Percentiles rank a stretch among this genome's conserved stretches.
Conservation (phyloP, 2,329 filamentous ascomycete genomes). For the Fusarium tjaetaba region DNA sequence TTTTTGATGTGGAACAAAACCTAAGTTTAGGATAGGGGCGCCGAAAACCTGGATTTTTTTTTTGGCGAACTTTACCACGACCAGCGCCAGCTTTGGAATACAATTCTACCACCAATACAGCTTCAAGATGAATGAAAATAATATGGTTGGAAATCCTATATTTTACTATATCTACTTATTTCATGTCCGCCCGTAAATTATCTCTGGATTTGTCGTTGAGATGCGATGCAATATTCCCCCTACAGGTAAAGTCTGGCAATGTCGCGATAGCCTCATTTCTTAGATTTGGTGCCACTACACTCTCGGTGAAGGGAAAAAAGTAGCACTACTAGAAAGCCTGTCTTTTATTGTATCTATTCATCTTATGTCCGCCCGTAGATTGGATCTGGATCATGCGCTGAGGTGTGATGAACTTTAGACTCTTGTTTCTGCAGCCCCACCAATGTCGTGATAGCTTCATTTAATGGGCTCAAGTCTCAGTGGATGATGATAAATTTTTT, state of each 20-base stretch:
- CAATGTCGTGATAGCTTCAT: background rate
- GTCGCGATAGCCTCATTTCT: too few species aligned
- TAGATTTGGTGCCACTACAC: too few species aligned
- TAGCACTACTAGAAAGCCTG: too few species aligned
- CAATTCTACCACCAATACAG: accelerated
- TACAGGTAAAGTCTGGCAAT: too few species aligned
- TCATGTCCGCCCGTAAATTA: too few species aligned
- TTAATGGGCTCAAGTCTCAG: background rate
- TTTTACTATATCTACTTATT: too few species aligned
- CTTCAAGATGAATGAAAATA: accelerated
- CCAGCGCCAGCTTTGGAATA: background rate
- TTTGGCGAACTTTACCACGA: accelerated
- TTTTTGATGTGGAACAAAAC: background rate
- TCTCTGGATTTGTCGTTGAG: too few species aligned
- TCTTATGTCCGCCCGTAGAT: background rate
- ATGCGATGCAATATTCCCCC: too few species aligned
- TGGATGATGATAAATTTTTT: background rate
- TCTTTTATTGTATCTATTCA: too few species aligned
- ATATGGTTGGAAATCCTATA: too few species aligned
- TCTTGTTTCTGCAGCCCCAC: background rate
- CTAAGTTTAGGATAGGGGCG: background rate
- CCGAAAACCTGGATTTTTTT: background rate
- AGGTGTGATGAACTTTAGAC: accelerated
- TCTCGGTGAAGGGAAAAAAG: too few species aligned
- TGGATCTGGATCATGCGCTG: background rate